Conservation (phyloP, 208 protist species). For the Acanthamoeba healyi region DNA sequence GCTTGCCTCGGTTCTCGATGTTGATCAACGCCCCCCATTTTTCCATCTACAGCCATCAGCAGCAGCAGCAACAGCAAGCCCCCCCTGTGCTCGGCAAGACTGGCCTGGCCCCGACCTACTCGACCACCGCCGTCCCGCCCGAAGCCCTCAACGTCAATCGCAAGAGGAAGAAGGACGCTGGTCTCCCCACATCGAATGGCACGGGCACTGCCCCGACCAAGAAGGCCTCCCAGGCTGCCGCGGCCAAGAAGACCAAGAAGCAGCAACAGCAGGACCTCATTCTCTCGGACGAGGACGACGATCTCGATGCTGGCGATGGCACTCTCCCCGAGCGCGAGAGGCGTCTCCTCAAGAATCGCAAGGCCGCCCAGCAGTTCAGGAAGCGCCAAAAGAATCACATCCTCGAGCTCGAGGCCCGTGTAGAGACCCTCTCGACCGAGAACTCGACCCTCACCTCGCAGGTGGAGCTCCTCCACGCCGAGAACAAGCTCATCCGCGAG, state of each 20-base stretch:
- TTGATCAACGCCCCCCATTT: not conserved
- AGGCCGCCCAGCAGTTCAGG: slow-evolving; percentile 65
- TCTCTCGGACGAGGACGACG: not conserved
- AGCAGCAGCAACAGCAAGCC: not conserved
- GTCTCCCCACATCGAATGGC: not conserved
- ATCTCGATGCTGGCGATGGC: not conserved
- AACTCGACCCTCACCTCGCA: slow-evolving; percentile 53
- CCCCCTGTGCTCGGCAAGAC: not conserved
- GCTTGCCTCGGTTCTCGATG: not conserved
- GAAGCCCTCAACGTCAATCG: not conserved
- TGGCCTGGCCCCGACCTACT: not conserved
- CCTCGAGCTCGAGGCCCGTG: slow-evolving; percentile 38
- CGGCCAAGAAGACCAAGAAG: slow-evolving; percentile 31
- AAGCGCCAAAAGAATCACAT: slow-evolving; percentile 68
- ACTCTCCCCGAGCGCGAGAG: not conserved
- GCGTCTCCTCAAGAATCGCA: slow-evolving; percentile 70
- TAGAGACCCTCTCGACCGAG: slow-evolving; percentile 30
- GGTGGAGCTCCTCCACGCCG: slow-evolving; percentile 11
- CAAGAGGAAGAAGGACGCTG: slow-evolving; percentile 41
- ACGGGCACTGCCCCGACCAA: not conserved
- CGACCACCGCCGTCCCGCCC: not conserved
- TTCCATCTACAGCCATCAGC: not conserved
- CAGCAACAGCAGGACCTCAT: not conserved
- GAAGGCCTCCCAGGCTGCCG: slow-evolving; percentile 9
- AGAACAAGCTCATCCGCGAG: slow-evolving; percentile 75